Percentiles rank a stretch among this genome's conserved stretches.
These are phyloP conservation scores for Candida dendrica DNA, from an alignment of 805 yeast genomes.

Conservation along the genomic window DNA sequence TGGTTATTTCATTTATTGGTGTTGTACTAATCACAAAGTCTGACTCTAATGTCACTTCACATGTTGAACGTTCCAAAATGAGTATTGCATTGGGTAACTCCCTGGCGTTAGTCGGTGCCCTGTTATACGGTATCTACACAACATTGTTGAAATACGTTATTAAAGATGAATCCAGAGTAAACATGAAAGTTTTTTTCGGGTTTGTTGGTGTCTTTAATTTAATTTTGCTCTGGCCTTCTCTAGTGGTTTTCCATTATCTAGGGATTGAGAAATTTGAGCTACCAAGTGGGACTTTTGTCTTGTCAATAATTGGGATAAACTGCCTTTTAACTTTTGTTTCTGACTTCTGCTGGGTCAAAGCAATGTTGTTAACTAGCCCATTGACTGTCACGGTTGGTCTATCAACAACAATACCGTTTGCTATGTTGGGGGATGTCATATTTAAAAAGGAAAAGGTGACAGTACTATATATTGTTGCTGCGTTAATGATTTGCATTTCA, in stretches of 20 bases:
- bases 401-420: constrained; percentile 88
- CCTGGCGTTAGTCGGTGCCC: constrained; percentile 77
- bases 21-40: constrained; percentile 70
- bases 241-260: constrained; percentile 53
- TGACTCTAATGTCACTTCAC: constrained; percentile 31
- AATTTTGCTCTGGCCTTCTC: constrained; percentile 73
- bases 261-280: constrained; percentile 67
- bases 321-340: constrained; percentile 75
- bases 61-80: constrained; percentile 17
- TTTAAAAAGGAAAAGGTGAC: constrained; percentile 60
- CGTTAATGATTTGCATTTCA: constrained; percentile 69
- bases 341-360: constrained; percentile 94
- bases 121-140: constrained; percentile 88
- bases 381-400: constrained; percentile 93
- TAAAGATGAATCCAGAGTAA: constrained; percentile 63
- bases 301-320: constrained; percentile 52
- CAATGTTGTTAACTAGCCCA: constrained; percentile 89
- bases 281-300: constrained; percentile 50
- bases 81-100: constrained; percentile 59
- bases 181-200: constrained; percentile 88
- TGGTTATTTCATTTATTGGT: constrained; percentile 68
- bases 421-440: constrained; percentile 84
- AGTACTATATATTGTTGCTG: constrained; percentile 67
- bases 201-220: constrained; percentile 86
- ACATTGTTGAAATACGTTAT: constrained; percentile 72